Conservation (phyloP, 176 grass and related monocot genomes). For the Puccinellia tenuiflora region DNA sequence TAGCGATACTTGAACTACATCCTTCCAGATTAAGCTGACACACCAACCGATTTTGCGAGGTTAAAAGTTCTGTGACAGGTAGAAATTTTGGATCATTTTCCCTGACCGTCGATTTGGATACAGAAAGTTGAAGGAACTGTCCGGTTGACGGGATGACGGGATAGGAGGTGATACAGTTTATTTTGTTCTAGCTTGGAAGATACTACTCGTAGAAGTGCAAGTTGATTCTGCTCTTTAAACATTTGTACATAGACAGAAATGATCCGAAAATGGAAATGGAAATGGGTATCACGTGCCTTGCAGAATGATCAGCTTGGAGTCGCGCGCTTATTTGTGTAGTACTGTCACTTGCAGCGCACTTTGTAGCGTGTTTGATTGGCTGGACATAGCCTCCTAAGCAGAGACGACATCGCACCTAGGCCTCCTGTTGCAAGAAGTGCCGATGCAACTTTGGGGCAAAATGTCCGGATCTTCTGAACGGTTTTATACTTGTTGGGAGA, state of each 20-base stretch:
- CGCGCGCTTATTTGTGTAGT: neutral
- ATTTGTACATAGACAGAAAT: conserved; percentile 5
- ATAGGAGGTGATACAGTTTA: neutral
- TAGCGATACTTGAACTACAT: neutral
- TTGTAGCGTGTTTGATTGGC: neutral
- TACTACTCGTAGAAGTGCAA: neutral
- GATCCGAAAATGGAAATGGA: neutral
- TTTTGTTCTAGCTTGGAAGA: neutral
- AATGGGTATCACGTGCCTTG: neutral
- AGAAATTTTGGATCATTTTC: neutral
- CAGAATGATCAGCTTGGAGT: neutral
- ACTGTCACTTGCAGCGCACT: neutral
- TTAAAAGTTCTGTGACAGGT: neutral
- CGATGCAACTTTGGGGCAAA: neutral
- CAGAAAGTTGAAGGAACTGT: neutral
- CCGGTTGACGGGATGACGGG: neutral
- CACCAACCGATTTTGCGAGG: conserved; percentile 4
- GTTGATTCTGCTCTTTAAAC: conserved; percentile 36
- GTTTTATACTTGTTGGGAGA: neutral
- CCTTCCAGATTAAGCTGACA: neutral
- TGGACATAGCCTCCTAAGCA: neutral
- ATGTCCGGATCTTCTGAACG: neutral
- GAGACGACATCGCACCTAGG: neutral
- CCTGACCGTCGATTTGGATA: neutral
- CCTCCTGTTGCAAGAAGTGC: neutral